Conservation (phyloP, 306 rosid genomes). For the Alnus glutinosa region DNA sequence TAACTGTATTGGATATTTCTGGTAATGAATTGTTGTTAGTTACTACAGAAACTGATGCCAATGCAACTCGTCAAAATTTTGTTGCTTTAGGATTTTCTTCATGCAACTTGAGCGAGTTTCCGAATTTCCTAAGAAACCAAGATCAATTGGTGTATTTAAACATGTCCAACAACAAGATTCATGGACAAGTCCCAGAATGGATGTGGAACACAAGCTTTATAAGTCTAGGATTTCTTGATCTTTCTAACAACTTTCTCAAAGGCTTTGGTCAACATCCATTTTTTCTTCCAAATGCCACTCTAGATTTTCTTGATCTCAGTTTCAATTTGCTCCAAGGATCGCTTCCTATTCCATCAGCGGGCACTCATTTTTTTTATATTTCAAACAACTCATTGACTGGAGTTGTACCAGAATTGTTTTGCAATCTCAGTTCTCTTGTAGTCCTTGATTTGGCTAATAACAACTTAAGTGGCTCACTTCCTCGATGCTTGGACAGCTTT, state of each 20-base stretch:
- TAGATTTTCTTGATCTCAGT: neutral
- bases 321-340: neutral
- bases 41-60: neutral
- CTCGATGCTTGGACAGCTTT: neutral
- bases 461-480: conserved; percentile 20
- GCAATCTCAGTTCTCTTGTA: neutral
- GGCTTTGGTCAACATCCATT: neutral
- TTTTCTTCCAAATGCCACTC: neutral
- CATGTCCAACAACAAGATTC: no score
- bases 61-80: neutral
- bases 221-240: neutral
- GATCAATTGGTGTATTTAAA: no score
- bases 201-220: no score
- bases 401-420: neutral
- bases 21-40: no score
- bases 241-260: neutral
- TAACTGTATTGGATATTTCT: no score
- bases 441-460: conserved; percentile 4
- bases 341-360: conserved; percentile 6
- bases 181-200: no score
- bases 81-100: no score
- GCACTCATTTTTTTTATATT: neutral
- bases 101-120: no score
- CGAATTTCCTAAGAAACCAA: no score
- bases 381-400: neutral